These are phyloP conservation scores for Spiraea crenata DNA, from an alignment of 331 rosid genomes.

Conservation along the genomic window DNA sequence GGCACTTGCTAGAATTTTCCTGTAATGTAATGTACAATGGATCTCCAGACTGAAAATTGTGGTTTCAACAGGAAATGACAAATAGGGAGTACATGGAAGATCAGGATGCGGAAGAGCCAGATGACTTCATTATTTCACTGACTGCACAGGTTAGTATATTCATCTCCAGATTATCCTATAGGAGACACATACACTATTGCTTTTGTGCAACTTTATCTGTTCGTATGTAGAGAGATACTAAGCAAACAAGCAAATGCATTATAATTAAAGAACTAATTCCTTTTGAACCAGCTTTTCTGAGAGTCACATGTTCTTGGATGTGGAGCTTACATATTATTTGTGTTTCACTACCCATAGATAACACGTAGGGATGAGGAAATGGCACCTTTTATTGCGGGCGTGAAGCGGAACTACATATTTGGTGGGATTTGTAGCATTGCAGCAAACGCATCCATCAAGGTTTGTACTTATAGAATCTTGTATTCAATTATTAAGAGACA, in stretches of 20 bases:
- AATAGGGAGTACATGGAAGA: conserved; percentile 87
- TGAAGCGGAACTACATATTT: conserved; percentile 85
- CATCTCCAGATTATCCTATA: conserved; percentile 12
- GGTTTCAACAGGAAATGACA: conserved; percentile 79
- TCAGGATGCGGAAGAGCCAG: conserved; percentile 99
- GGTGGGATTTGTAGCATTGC: conserved; percentile 95
- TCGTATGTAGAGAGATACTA: background rate
- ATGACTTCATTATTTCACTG: conserved; percentile 89
- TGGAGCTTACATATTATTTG: conserved; percentile 21
- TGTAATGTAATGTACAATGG: conserved; percentile 4
- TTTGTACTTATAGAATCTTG: conserved; percentile 17
- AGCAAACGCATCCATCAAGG: conserved; percentile 82
- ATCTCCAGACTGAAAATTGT: conserved; percentile 25
- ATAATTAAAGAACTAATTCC: background rate
- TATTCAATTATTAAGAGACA: background rate
- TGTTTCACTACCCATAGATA: conserved; percentile 56
- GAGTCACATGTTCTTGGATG: conserved; percentile 17
- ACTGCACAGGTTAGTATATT: conserved; percentile 71
- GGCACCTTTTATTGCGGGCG: conserved; percentile 84
- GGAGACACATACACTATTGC: background rate
- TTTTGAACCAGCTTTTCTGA: background rate
- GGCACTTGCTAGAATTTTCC: conserved; percentile 2
- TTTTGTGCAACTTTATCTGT: background rate
- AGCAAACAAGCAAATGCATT: background rate
- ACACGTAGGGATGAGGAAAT: conserved; percentile 95